phyloP scores from a whole-genome alignment of 257 asterid species.

The Rauvolfia tetraphylla region DNA sequence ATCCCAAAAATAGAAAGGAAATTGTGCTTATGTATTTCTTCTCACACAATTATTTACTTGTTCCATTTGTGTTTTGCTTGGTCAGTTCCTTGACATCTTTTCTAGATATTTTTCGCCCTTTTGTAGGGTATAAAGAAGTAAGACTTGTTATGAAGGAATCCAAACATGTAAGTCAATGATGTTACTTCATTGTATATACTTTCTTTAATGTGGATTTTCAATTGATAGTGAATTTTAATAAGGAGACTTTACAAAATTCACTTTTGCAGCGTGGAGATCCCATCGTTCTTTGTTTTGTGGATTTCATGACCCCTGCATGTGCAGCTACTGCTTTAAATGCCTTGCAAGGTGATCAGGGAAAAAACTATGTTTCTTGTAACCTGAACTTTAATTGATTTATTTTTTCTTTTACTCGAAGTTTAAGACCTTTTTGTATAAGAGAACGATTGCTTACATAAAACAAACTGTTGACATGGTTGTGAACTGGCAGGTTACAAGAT shows the following conservation, averaged over 20 bases:
- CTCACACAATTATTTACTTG: neutral
- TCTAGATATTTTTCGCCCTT: conserved; percentile 54
- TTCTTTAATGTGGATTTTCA: neutral
- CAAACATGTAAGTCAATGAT: conserved; percentile 35
- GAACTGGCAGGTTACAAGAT: conserved; percentile 46
- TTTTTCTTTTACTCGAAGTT: neutral
- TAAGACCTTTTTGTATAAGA: neutral
- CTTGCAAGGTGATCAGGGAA: conserved; percentile 39
- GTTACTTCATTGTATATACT: conserved; percentile 2
- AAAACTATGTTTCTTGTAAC: no score
- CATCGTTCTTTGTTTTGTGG: conserved; percentile 52
- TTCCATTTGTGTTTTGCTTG: neutral
- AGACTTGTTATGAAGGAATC: conserved; percentile 54
- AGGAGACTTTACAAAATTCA: neutral
- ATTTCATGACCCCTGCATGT: conserved; percentile 50
- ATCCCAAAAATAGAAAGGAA: conserved; percentile 4
- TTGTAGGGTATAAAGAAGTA: conserved; percentile 59
- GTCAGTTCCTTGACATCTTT: conserved; percentile 25
- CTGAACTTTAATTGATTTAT: neutral
- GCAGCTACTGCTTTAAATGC: conserved; percentile 62
- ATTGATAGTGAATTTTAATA: neutral
- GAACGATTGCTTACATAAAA: neutral
- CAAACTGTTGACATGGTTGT: conserved; percentile 1
- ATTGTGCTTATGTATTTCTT: neutral
- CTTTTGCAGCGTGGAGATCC: conserved; percentile 52